Percentiles rank a stretch among this genome's conserved stretches.
These are phyloP conservation scores for Phaeolepiota aurea DNA, from an alignment of 768 basidiomycete species.

Conservation along the genomic window DNA sequence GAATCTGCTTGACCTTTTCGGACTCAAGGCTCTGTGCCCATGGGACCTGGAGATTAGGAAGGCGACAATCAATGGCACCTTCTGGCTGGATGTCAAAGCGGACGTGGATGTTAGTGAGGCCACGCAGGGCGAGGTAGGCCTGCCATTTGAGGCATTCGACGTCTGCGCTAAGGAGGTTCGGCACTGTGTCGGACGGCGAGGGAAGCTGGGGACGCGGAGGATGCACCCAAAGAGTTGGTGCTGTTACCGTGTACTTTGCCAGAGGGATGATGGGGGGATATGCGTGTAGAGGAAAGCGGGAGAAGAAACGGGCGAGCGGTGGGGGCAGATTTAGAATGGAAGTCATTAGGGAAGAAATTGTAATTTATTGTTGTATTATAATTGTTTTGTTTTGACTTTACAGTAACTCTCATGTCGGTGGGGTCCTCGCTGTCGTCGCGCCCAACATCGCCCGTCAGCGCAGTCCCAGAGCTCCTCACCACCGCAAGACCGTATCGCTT, in stretches of 20 bases:
- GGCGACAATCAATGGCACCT: conserved; percentile 58
- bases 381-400: no score
- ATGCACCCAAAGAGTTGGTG: conserved; percentile 59
- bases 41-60: conserved; percentile 68
- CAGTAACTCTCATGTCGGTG: conserved; percentile 35
- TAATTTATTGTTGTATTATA: neutral
- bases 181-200: conserved; percentile 7
- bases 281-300: conserved; percentile 52
- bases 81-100: conserved; percentile 65
- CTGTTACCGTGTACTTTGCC: conserved; percentile 13
- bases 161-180: conserved; percentile 54
- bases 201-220: conserved; percentile 27
- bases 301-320: conserved; percentile 41
- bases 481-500: conserved; percentile 62
- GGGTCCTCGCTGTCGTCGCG: conserved; percentile 47
- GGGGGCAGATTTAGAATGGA: conserved; percentile 16
- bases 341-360: conserved; percentile 7
- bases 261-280: conserved; percentile 30
- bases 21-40: conserved; percentile 14
- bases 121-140: conserved; percentile 68
- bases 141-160: conserved; percentile 91
- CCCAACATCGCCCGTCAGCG: conserved; percentile 45
- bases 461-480: conserved; percentile 26
- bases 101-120: conserved; percentile 38
- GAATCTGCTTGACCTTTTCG: conserved; percentile 13